Evolutionary conservation across 2,329 filamentous ascomycete species (phyloP).

Genomic region (Pseudocercospora musae): DNA sequence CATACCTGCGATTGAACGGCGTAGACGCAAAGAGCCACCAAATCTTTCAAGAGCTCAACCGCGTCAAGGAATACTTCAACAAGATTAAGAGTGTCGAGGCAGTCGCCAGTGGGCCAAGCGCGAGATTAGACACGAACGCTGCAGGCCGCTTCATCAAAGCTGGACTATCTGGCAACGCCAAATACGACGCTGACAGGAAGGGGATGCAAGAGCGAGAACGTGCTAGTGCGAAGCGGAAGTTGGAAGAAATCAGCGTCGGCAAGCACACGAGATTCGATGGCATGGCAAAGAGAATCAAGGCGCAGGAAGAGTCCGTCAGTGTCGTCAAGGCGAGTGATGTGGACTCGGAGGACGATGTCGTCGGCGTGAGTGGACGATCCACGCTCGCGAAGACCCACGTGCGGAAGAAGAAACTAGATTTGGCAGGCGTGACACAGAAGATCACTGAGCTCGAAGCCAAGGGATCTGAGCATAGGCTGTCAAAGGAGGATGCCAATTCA

Average conservation of each 20-base stretch:
- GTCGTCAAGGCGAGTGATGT: slow-evolving; percentile 17
- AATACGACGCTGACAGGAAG: slow-evolving; percentile 41
- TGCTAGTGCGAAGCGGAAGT: slow-evolving; percentile 36
- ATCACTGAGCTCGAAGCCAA: background rate
- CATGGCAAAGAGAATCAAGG: slow-evolving; percentile 34
- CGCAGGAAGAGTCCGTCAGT: slow-evolving; percentile 20
- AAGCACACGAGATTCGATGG: slow-evolving; percentile 36
- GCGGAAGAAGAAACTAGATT: background rate
- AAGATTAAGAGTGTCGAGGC: slow-evolving; percentile 78
- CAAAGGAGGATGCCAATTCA: background rate
- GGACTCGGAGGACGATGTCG: background rate
- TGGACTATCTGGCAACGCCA: slow-evolving; percentile 59
- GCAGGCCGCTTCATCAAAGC: slow-evolving; percentile 78
- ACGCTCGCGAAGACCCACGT: background rate
- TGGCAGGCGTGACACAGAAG: background rate
- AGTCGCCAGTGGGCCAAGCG: slow-evolving; percentile 38
- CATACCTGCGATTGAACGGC: slow-evolving; percentile 74
- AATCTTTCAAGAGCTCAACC: slow-evolving; percentile 78
- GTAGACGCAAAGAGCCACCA: slow-evolving; percentile 79
- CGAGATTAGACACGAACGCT: slow-evolving; percentile 69
- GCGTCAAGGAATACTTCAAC: slow-evolving; percentile 85
- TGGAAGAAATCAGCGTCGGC: slow-evolving; percentile 34
- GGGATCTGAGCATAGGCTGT: background rate
- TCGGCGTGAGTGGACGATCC: background rate
- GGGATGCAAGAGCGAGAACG: slow-evolving; percentile 38